Evolutionary conservation across 139 green algal species (phyloP).

Genomic region (Picochlorum sp.): DNA sequence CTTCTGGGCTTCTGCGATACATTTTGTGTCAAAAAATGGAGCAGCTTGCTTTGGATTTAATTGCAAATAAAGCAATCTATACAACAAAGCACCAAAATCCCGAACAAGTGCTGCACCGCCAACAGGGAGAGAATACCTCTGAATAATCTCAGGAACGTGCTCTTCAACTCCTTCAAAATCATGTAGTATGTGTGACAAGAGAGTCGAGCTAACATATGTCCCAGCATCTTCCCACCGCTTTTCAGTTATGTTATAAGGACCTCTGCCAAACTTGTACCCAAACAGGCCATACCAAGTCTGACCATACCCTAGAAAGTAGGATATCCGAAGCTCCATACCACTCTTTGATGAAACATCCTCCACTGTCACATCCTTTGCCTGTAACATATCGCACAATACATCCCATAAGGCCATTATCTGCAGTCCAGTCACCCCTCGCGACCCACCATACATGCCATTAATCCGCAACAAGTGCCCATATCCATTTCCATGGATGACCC

Average conservation of each 20-base stretch:
- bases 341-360: conserved; percentile 92
- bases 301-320: conserved; percentile 62
- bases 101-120: background rate
- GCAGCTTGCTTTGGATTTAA: conserved; percentile 33
- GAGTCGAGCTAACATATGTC: conserved; percentile 19
- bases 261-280: conserved; percentile 86
- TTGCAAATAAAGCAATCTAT: conserved; percentile 44
- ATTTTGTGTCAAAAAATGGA: conserved; percentile 18
- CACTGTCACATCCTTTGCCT: conserved; percentile 54
- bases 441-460: conserved; percentile 66
- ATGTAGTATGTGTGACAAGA: conserved; percentile 34
- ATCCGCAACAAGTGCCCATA: conserved; percentile 87
- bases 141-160: conserved; percentile 35
- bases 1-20: background rate
- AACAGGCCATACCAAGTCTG: conserved; percentile 89
- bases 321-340: conserved; percentile 83
- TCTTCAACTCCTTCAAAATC: conserved; percentile 49
- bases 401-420: conserved; percentile 93
- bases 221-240: conserved; percentile 16
- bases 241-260: conserved; percentile 63
- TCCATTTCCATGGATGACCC: conserved; percentile 84
- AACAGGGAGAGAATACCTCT: conserved; percentile 35
- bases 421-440: conserved; percentile 20
- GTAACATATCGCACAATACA: conserved; percentile 68
- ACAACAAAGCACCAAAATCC: conserved; percentile 51